These are phyloP conservation scores for Euphorbia celastroides DNA, from an alignment of 441 rosid genomes.

Conservation along the genomic window DNA sequence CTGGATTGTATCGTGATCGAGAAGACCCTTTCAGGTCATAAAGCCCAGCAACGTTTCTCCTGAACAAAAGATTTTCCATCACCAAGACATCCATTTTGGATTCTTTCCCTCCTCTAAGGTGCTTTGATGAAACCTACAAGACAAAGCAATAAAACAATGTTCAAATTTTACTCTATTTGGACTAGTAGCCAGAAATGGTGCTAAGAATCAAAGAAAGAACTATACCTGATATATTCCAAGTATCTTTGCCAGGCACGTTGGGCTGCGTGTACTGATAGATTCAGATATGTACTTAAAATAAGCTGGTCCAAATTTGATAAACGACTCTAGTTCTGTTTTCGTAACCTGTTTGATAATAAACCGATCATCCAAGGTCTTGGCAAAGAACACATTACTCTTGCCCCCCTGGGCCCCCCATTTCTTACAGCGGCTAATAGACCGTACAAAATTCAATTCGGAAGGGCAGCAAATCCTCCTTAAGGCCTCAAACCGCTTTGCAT, in stretches of 20 bases:
- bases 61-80: constrained; percentile 91
- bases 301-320: constrained; percentile 70
- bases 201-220: not conserved
- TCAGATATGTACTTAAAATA: constrained; percentile 75
- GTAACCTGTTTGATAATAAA: constrained; percentile 85
- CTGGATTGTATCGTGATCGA: constrained; percentile 83
- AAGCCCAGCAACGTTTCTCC: constrained; percentile 56
- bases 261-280: constrained; percentile 67
- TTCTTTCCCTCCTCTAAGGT: constrained; percentile 78
- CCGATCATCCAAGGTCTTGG: constrained; percentile 88
- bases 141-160: constrained; percentile 14
- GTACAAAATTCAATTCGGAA: constrained; percentile 61
- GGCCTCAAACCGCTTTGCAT: constrained; percentile 75
- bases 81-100: constrained; percentile 80
- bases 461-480: constrained; percentile 82
- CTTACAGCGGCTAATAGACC: constrained; percentile 81
- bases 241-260: constrained; percentile 93
- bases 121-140: constrained; percentile 62
- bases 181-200: not conserved
- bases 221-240: constrained; percentile 96
- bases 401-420: constrained; percentile 97
- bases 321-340: constrained; percentile 85
- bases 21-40: constrained; percentile 96
- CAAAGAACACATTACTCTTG: constrained; percentile 90
- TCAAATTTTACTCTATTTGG: constrained; percentile 4